Base-by-base conservation (phyloP, 2,329 filamentous ascomycete genomes). In the Didymella exigua region DNA sequence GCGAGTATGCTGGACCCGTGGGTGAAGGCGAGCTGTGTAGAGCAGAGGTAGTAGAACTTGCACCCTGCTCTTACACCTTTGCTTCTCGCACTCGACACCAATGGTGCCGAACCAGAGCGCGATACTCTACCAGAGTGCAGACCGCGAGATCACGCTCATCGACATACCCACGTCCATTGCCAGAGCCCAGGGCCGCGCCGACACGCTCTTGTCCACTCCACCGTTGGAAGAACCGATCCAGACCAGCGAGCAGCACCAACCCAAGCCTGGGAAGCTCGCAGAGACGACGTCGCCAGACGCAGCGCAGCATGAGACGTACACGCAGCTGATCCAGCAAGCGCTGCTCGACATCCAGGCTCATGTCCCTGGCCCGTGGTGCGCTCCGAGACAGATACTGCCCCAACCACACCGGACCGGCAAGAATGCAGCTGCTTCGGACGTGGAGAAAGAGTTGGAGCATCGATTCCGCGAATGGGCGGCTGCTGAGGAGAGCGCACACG, bases 161-260 rank as follows among this genome's bases (percentile, higher is more conserved):
- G 89, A 93, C 66, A 83, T 91, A 40, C 89, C 89, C 21, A 77
- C 79, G 16, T 90, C 89, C 1, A 83, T 92, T 33, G 86, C 89
- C 61, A 79, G 84, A 56, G 85, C 84, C 16, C 89, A 92, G 73
- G 79, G 81, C 29, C 75, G 75, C 71, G 52, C 65, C 66, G 58
- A 80, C 78, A 53, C 75, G 72, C 65, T 78, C 66, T 56, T 80
- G 21, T 86, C 84, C 7, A 76, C 71, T 13, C 18, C 61, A 8
- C 78, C 84, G 1, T 58, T 79, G 2, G 56, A 77, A 36, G 54
- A 61, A 11, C 83, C 85, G 2, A 86, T 81, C 59, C 38, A 72
- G 74, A 49, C 83, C 21, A 63, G 80, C 2, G 82, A 85, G 50
- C 62, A 68, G 23, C 56, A 61, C 21, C 86, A 86, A 61, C 83